Conservation (phyloP, 306 rosid genomes). For the Sphenostylis stenocarpa region DNA sequence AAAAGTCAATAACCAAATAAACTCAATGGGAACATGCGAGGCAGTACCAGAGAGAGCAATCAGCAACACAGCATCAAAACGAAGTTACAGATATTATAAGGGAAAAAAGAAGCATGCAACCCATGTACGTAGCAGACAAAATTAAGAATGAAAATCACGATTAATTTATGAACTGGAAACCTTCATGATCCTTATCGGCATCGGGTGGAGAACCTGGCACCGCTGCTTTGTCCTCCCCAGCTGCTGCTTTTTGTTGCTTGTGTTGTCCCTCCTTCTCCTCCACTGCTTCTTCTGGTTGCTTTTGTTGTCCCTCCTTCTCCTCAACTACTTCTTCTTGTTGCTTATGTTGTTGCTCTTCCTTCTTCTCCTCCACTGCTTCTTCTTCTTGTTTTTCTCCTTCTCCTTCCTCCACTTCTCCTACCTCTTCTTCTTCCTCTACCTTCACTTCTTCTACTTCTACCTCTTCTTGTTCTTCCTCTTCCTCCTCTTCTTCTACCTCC, state of each 20-base stretch:
- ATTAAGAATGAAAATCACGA: neutral
- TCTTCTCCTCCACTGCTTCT: neutral
- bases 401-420: neutral
- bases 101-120: neutral
- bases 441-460: neutral
- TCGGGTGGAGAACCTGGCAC: slow-evolving; percentile 33
- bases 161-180: slow-evolving; percentile 28
- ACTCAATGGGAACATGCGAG: slow-evolving; percentile 5
- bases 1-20: neutral
- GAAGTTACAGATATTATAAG: neutral
- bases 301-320: neutral
- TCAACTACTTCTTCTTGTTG: neutral
- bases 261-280: neutral
- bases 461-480: neutral
- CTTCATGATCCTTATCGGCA: slow-evolving; percentile 28
- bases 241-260: neutral
- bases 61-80: slow-evolving; percentile 8
- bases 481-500: neutral
- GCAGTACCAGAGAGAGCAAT: neutral
- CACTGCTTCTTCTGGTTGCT: neutral
- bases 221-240: slow-evolving; percentile 20
- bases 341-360: neutral
- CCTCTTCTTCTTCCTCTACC: neutral
- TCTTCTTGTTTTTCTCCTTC: neutral
- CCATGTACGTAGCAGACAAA: neutral